Percentiles rank a stretch among this genome's conserved stretches.
Evolutionary conservation across 768 basidiomycete species (phyloP).

Genomic region (Chalciporus chontae): DNA sequence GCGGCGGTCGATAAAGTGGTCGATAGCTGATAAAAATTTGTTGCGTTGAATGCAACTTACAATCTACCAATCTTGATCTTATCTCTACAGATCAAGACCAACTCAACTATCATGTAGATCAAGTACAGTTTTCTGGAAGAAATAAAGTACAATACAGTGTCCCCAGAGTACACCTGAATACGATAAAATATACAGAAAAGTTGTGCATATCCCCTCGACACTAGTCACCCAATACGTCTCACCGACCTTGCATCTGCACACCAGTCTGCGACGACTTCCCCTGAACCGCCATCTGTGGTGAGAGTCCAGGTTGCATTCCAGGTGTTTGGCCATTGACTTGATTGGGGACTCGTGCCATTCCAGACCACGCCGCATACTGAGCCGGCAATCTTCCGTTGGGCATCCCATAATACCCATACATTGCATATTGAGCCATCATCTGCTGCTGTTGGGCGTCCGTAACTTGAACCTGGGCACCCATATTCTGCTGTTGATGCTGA

Average conservation of each 20-base stretch:
- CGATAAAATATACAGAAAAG: slow-evolving; percentile 1
- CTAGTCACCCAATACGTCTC: slow-evolving; percentile 10
- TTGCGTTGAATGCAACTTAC: slow-evolving; percentile 4
- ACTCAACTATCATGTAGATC: neutral
- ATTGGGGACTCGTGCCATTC: slow-evolving; percentile 19
- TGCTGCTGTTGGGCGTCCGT: slow-evolving; percentile 24
- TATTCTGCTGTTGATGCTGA: slow-evolving; percentile 31
- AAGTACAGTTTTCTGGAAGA: neutral
- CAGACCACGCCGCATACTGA: slow-evolving; percentile 26
- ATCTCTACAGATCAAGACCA: slow-evolving; percentile 16
- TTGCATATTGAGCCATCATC: slow-evolving; percentile 28
- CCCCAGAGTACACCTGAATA: slow-evolving; percentile 8
- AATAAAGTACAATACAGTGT: slow-evolving; percentile 11
- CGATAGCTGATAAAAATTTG: slow-evolving; percentile 5
- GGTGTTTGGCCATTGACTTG: slow-evolving; percentile 22
- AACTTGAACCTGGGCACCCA: slow-evolving; percentile 20
- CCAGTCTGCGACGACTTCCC: slow-evolving; percentile 34
- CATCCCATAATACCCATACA: slow-evolving; percentile 28
- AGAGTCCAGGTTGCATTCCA: slow-evolving; percentile 28
- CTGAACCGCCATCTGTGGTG: slow-evolving; percentile 29
- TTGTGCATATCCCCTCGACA: neutral
- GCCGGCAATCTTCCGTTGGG: slow-evolving; percentile 14
- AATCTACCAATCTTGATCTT: slow-evolving; percentile 9
- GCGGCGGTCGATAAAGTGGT: slow-evolving; percentile 1
- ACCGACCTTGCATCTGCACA: slow-evolving; percentile 29